phyloP scores from a whole-genome alignment of 805 yeast genomes.

The Clavispora santaluciae region DNA sequence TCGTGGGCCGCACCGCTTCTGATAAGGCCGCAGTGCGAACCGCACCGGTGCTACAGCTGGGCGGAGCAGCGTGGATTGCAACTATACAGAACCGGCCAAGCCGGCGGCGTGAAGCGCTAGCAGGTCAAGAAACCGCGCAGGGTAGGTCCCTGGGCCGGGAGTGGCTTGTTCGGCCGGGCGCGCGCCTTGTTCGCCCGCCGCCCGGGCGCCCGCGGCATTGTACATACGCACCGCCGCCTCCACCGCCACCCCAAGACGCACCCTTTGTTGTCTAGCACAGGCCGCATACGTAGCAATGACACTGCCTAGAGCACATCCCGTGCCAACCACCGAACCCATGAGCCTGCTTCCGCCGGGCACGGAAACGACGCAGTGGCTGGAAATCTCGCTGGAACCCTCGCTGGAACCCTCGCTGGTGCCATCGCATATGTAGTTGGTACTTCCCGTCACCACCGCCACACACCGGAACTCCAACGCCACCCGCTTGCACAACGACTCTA shows the following conservation, averaged over 20 bases:
- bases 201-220: conserved; percentile 57
- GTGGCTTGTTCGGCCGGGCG: too few relatives aligned
- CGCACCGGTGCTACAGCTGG: too few relatives aligned
- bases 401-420: conserved; percentile 6
- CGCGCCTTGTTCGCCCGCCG: conserved; percentile 40
- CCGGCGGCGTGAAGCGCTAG: too few relatives aligned
- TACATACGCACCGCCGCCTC: conserved; percentile 53
- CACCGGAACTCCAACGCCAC: conserved; percentile 50
- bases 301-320: conserved; percentile 81
- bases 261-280: conserved; percentile 11
- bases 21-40: too few relatives aligned
- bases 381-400: too few relatives aligned
- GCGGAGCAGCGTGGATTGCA: too few relatives aligned
- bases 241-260: conserved; percentile 41
- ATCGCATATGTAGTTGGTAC: conserved; percentile 23
- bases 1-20: neutral
- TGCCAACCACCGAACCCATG: conserved; percentile 70
- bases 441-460: conserved; percentile 71
- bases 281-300: conserved; percentile 57
- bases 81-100: too few relatives aligned
- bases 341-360: conserved; percentile 55
- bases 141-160: conserved; percentile 54
- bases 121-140: conserved; percentile 42
- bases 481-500: conserved; percentile 36
- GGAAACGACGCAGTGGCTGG: conserved; percentile 15